Percentiles rank a stretch among this genome's conserved stretches.
Evolutionary conservation across 108 stramenopile genomes (phyloP).

Genomic region (Cylindrotheca closterium): DNA sequence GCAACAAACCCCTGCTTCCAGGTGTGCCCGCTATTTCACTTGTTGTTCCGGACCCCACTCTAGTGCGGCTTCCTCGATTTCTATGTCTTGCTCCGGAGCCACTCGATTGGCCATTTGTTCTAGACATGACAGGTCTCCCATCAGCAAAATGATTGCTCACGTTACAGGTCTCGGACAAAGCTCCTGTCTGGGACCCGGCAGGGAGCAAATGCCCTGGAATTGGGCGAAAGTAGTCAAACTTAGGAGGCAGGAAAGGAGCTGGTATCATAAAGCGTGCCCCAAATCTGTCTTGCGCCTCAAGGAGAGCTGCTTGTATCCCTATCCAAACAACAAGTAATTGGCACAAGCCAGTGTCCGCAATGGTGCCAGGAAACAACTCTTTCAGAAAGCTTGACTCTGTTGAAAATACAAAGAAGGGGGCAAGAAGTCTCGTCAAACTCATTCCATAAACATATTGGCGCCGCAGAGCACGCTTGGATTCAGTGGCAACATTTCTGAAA

Average conservation of each 20-base stretch:
- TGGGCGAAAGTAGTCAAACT: constrained; percentile 92
- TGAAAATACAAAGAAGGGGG: constrained; percentile 93
- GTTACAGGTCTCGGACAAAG: constrained; percentile 11
- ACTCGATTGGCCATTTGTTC: constrained; percentile 18
- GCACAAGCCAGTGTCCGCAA: constrained; percentile 56
- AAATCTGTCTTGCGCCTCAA: constrained; percentile 76
- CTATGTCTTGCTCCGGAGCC: constrained; percentile 58
- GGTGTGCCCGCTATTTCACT: constrained; percentile 37
- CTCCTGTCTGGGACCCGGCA: constrained; percentile 3
- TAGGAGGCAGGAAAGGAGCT: constrained; percentile 85
- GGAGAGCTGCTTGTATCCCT: constrained; percentile 74
- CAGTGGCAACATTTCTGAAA: constrained; percentile 76
- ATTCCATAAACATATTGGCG: constrained; percentile 85
- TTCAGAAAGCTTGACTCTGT: constrained; percentile 83
- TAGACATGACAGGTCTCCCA: constrained; percentile 6
- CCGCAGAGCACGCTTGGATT: constrained; percentile 83
- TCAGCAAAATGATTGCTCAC: constrained; percentile 14
- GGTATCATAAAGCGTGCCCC: constrained; percentile 96
- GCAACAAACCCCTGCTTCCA: too few relatives aligned
- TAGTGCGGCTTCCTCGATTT: constrained; percentile 35
- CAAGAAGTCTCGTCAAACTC: constrained; percentile 77
- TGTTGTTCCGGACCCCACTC: constrained; percentile 6
- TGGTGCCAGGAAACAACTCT: constrained; percentile 77
- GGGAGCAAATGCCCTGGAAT: constrained; percentile 74
- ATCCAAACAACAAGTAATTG: constrained; percentile 84